Evolutionary conservation across 768 basidiomycete species (phyloP).

Genomic region (Tremella mesenterica): DNA sequence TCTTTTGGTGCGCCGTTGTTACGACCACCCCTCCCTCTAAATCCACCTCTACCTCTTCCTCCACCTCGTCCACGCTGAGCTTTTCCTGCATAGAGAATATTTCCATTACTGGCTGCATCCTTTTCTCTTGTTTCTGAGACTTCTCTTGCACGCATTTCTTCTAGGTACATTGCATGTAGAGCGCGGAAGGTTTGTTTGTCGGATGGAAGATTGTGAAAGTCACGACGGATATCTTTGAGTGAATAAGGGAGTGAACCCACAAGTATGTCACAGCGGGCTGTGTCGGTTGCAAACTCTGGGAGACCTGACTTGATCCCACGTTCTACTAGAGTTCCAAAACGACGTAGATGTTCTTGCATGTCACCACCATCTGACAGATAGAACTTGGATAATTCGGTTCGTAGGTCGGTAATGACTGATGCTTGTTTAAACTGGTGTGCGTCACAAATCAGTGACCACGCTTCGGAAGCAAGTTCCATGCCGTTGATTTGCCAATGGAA

Average conservation of each 20-base stretch:
- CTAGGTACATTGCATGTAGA: no score
- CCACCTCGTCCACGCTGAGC: no score
- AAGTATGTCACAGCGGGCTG: not conserved
- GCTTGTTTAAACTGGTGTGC: not conserved
- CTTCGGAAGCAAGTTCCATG: not conserved
- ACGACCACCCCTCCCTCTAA: no score
- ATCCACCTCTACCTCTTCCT: no score
- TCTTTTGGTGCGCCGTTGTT: no score
- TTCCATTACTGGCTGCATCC: no score
- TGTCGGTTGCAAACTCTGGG: not conserved
- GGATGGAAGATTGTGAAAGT: not conserved
- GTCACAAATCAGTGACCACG: not conserved
- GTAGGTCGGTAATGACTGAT: not conserved
- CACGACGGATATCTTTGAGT: not conserved
- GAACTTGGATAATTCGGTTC: not conserved
- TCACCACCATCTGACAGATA: not conserved
- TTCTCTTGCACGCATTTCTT: no score
- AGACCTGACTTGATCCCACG: not conserved
- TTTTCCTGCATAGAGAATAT: no score
- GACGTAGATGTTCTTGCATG: not conserved
- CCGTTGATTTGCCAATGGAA: slow-evolving; percentile 9
- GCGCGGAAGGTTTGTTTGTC: no score
- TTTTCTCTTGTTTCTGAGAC: no score
- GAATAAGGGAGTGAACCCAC: not conserved
- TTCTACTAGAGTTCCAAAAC: not conserved